A percentile compares a stretch with the other conserved stretches of the same genome.
These are phyloP conservation scores for Podaxis carcinomalis DNA, from an alignment of 768 basidiomycete species.

Conservation along the genomic window DNA sequence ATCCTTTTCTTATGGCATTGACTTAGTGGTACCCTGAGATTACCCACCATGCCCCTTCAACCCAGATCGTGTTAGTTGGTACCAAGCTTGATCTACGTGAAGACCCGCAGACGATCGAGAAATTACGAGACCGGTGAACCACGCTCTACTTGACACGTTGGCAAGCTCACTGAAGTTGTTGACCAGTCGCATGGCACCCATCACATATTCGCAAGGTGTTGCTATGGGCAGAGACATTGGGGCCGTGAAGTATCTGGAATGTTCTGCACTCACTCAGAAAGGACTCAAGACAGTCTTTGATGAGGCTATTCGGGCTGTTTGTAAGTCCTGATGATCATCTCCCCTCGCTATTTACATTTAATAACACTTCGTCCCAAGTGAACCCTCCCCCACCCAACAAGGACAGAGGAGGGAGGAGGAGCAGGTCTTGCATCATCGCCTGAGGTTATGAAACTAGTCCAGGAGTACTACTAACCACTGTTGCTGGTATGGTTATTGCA, in stretches of 20 bases:
- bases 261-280: slow-evolving; percentile 96
- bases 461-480: slow-evolving; percentile 12
- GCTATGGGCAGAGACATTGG: slow-evolving; percentile 91
- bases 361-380: slow-evolving; percentile 37
- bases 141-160: slow-evolving; percentile 1
- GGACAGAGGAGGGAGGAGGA: slow-evolving; percentile 43
- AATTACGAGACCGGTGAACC: slow-evolving; percentile 80
- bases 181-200: slow-evolving; percentile 86
- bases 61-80: slow-evolving; percentile 90
- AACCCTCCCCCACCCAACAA: slow-evolving; percentile 66
- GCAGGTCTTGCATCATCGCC: slow-evolving; percentile 66
- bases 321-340: slow-evolving; percentile 47
- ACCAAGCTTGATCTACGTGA: slow-evolving; percentile 98
- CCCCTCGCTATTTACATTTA: not conserved
- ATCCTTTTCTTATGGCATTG: slow-evolving; percentile 13
- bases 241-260: slow-evolving; percentile 95
- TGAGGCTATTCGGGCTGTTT: slow-evolving; percentile 95
- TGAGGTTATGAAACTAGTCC: slow-evolving; percentile 27
- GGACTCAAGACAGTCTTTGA: slow-evolving; percentile 99
- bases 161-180: slow-evolving; percentile 5
- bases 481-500: slow-evolving; percentile 9
- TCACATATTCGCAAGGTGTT: slow-evolving; percentile 88
- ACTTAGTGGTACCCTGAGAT: slow-evolving; percentile 94
- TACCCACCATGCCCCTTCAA: slow-evolving; percentile 93
- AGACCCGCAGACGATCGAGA: slow-evolving; percentile 88